These are phyloP conservation scores for Chaetomiaceae sp. DNA, from an alignment of 2,329 filamentous ascomycete species.

Conservation along the genomic window DNA sequence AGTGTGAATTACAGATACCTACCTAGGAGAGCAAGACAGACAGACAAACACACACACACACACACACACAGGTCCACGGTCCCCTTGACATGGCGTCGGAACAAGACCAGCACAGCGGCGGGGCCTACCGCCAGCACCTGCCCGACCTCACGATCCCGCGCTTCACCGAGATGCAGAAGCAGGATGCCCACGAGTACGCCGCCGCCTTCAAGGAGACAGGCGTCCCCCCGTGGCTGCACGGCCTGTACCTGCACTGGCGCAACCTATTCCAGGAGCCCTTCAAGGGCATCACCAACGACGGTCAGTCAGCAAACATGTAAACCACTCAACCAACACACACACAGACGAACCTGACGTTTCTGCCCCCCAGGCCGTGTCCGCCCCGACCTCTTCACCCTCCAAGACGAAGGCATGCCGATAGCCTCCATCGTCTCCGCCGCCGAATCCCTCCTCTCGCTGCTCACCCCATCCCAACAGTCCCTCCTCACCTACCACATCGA, in stretches of 20 bases:
- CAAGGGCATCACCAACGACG: constrained; percentile 65
- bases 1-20: no score
- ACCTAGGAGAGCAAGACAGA: no score
- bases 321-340: not conserved
- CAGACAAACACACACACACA: no score
- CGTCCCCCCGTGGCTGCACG: constrained; percentile 63
- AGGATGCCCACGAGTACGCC: constrained; percentile 60
- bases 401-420: constrained; percentile 61
- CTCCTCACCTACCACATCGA: constrained; percentile 58
- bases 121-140: constrained; percentile 53
- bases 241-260: constrained; percentile 54
- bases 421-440: constrained; percentile 50
- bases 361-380: constrained; percentile 43
- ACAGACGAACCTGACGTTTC: no score
- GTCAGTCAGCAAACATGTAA: constrained; percentile 33
- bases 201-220: constrained; percentile 53
- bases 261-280: constrained; percentile 61
- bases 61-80: not conserved
- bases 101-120: constrained; percentile 21
- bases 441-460: constrained; percentile 39
- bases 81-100: constrained; percentile 14
- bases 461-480: constrained; percentile 46
- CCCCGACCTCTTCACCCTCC: constrained; percentile 50
- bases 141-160: constrained; percentile 57
- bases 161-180: constrained; percentile 58